Evolutionary conservation across 1,139 yeast genomes (phyloP).

Genomic region (Magnusiomyces suaveolens): DNA sequence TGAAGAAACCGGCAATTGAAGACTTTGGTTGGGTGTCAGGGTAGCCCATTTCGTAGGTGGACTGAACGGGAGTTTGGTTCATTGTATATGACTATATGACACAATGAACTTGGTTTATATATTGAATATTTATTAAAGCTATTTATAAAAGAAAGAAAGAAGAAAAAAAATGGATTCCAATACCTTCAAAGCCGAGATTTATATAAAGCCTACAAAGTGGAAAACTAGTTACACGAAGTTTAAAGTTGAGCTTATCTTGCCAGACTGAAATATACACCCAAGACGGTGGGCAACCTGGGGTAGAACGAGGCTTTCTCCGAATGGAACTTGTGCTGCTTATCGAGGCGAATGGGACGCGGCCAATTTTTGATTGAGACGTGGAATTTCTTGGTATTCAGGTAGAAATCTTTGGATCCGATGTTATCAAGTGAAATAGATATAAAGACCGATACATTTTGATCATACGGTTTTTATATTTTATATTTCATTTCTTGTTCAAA

Average conservation of each 20-base stretch:
- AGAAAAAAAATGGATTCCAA: not conserved
- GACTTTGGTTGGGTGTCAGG: not conserved
- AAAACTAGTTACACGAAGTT: not conserved
- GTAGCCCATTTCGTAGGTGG: not conserved
- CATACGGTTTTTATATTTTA: too few relatives aligned
- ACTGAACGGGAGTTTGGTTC: not conserved
- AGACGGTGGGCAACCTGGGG: not conserved
- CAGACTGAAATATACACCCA: not conserved
- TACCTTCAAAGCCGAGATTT: not conserved
- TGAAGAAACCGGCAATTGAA: not conserved
- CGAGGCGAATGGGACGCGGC: not conserved
- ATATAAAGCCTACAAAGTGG: not conserved
- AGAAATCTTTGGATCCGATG: too few relatives aligned
- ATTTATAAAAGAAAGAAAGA: not conserved
- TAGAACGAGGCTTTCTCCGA: not conserved
- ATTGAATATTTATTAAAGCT: not conserved
- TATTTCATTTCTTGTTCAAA: too few relatives aligned
- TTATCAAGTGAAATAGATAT: too few relatives aligned
- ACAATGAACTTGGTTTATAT: too few relatives aligned
- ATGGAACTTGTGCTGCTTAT: not conserved
- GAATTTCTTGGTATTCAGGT: not conserved
- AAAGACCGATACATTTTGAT: too few relatives aligned
- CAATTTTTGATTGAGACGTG: not conserved
- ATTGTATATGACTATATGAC: not conserved
- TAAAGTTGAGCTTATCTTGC: not conserved